phyloP scores from a whole-genome alignment of 78 protist genomes.

The Ministeria vibrans region DNA sequence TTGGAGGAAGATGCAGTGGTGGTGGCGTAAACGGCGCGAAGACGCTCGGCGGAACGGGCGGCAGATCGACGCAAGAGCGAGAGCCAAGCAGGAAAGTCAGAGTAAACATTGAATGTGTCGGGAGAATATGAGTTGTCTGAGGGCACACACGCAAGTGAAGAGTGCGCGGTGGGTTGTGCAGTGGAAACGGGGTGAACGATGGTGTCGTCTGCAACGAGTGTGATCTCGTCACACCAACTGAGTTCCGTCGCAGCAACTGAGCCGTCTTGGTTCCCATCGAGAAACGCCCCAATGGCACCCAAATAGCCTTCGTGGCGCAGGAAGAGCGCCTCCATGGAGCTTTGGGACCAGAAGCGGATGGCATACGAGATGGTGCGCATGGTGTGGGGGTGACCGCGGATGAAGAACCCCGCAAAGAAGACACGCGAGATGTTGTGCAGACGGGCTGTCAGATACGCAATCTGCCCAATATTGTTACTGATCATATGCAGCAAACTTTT shows the following conservation, averaged over 20 bases:
- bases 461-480: constrained; percentile 80
- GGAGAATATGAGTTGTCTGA: no score
- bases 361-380: constrained; percentile 40
- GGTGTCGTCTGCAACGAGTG: neutral
- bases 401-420: constrained; percentile 54
- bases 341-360: constrained; percentile 44
- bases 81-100: no score
- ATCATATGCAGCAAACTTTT: constrained; percentile 67
- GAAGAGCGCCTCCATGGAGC: constrained; percentile 37
- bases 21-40: no score
- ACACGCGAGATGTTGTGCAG: constrained; percentile 16
- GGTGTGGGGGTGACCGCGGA: constrained; percentile 42
- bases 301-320: constrained; percentile 64
- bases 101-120: no score
- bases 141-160: no score
- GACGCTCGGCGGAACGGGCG: no score
- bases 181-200: no score
- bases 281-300: constrained; percentile 59
- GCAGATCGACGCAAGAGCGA: no score
- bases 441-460: constrained; percentile 24
- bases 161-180: no score
- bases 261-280: neutral
- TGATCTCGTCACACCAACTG: neutral
- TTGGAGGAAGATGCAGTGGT: no score
- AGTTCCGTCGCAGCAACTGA: neutral